phyloP scores from a whole-genome alignment of 108 stramenopile species.

The Epipyxis sp. region DNA sequence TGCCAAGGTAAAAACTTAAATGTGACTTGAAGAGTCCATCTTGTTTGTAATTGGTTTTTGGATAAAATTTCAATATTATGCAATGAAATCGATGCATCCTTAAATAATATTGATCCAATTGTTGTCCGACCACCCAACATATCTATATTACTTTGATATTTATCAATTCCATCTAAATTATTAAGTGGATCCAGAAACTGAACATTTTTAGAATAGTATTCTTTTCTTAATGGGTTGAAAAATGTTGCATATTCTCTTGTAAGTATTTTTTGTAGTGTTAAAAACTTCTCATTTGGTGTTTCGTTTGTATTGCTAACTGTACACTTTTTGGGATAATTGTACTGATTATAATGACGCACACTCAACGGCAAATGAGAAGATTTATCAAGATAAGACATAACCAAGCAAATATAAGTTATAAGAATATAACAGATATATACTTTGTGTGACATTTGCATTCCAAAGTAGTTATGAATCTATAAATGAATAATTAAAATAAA shows the following conservation, averaged over 20 bases:
- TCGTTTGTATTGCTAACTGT: too few species aligned
- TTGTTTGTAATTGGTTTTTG: slow-evolving; percentile 66
- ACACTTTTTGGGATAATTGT: too few species aligned
- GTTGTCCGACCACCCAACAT: slow-evolving; percentile 79
- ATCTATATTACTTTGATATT: slow-evolving; percentile 82
- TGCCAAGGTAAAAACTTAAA: slow-evolving; percentile 78
- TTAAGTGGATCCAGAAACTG: slow-evolving; percentile 76
- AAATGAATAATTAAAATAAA: too few species aligned
- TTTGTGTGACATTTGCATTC: too few species aligned
- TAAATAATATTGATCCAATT: slow-evolving; percentile 75
- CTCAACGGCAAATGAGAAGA: too few species aligned
- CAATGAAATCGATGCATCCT: slow-evolving; percentile 77
- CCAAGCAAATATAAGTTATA: too few species aligned
- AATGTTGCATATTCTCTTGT: slow-evolving; percentile 79
- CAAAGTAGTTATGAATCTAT: too few species aligned
- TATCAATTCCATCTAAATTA: slow-evolving; percentile 67
- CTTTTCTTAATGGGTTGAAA: slow-evolving; percentile 78
- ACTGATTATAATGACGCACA: too few species aligned
- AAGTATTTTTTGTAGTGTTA: slow-evolving; percentile 48
- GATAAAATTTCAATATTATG: slow-evolving; percentile 59
- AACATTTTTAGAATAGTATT: slow-evolving; percentile 66
- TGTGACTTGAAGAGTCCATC: slow-evolving; percentile 84
- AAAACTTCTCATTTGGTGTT: too few species aligned
- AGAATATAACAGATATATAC: too few species aligned
- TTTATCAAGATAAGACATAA: too few species aligned